phyloP scores from a whole-genome alignment of 495 filamentous ascomycete species.

The Penicillium ochrochloron region DNA sequence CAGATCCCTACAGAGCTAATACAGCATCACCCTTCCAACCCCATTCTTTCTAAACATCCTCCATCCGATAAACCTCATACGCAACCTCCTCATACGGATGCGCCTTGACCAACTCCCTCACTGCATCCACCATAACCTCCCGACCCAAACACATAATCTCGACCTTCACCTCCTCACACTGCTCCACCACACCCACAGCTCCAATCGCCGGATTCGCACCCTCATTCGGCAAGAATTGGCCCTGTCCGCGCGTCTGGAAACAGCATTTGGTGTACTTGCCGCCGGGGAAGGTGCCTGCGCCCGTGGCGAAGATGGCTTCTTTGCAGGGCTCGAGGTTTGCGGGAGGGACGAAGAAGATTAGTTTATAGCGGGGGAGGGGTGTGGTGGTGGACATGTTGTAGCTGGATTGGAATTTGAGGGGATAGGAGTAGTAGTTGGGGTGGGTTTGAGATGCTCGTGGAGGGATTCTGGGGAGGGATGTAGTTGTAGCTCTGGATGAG shows the following conservation, averaged over 20 bases:
- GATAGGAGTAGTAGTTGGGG: neutral
- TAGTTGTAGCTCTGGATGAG: neutral
- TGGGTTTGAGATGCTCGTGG: neutral
- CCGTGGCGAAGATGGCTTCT: conserved; percentile 50
- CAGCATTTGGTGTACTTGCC: conserved; percentile 49
- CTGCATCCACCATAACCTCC: conserved; percentile 50
- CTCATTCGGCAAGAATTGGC: conserved; percentile 47
- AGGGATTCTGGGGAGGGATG: neutral
- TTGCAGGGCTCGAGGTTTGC: conserved; percentile 47
- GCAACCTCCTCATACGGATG: conserved; percentile 81
- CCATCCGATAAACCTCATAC: conserved; percentile 75
- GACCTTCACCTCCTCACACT: conserved; percentile 56
- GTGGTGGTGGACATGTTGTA: conserved; percentile 20
- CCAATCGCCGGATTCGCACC: conserved; percentile 49
- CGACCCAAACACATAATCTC: conserved; percentile 59
- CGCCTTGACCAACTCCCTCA: conserved; percentile 54
- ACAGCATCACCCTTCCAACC: neutral
- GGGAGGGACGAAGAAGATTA: conserved; percentile 53
- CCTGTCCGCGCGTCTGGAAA: conserved; percentile 46
- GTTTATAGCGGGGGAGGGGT: conserved; percentile 48
- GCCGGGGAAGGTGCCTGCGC: conserved; percentile 49
- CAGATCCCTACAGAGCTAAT: neutral
- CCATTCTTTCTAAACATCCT: conserved; percentile 59
- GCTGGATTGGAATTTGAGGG: neutral
- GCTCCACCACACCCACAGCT: conserved; percentile 43